These are phyloP conservation scores for Colletotrichum godetiae DNA, from an alignment of 2,329 filamentous ascomycete species.

Conservation along the genomic window DNA sequence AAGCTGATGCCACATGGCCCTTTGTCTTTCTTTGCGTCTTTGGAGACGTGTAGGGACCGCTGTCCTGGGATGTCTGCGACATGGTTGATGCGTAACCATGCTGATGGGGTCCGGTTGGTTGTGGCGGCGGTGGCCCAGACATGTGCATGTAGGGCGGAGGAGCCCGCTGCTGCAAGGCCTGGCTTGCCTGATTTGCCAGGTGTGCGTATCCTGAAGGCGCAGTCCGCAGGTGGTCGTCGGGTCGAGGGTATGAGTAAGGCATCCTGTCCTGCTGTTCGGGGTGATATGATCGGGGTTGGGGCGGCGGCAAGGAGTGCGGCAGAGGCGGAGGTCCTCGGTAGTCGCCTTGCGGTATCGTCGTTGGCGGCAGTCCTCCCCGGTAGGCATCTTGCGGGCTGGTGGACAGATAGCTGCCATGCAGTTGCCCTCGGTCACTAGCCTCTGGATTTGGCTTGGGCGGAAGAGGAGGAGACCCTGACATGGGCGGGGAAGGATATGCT, in stretches of 20 bases:
- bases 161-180: slow-evolving; percentile 35
- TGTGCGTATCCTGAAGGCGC: slow-evolving; percentile 36
- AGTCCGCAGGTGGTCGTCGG: slow-evolving; percentile 51
- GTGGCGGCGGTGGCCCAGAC: slow-evolving; percentile 46
- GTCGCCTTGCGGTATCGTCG: slow-evolving; percentile 48
- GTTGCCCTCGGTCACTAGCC: slow-evolving; percentile 64
- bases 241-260: slow-evolving; percentile 52
- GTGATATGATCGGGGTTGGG: slow-evolving; percentile 51
- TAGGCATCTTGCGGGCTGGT: slow-evolving; percentile 62
- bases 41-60: slow-evolving; percentile 62
- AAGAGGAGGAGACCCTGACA: slow-evolving; percentile 75
- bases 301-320: slow-evolving; percentile 41
- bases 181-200: slow-evolving; percentile 31
- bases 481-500: slow-evolving; percentile 79
- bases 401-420: slow-evolving; percentile 54
- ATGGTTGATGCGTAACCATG: slow-evolving; percentile 44
- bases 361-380: slow-evolving; percentile 48
- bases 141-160: slow-evolving; percentile 35
- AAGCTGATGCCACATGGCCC: slow-evolving; percentile 86
- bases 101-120: slow-evolving; percentile 37
- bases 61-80: slow-evolving; percentile 51
- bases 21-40: slow-evolving; percentile 77
- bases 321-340: slow-evolving; percentile 41
- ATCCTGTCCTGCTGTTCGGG: slow-evolving; percentile 52
- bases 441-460: slow-evolving; percentile 69